Evolutionary conservation across 805 yeast genomes (phyloP), one percentile per base, ranked within the genome.

Genomic region (Yarrowia sp.): DNA sequence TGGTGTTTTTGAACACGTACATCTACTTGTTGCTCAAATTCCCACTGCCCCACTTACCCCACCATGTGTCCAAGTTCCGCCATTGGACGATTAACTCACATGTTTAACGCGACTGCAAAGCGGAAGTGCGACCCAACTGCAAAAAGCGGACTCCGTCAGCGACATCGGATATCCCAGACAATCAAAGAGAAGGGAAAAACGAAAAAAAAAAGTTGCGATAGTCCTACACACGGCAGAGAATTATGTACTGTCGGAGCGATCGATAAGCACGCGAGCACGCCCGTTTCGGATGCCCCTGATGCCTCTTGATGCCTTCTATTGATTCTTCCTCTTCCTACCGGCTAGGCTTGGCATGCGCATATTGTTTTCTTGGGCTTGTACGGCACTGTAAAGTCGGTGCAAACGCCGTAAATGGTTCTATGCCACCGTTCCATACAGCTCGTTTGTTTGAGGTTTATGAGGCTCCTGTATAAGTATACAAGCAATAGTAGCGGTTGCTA

Each of bases 21-120:
- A 22, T 22, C 28, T 22, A 22, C 28, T 22, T 22, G 3, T 22
- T 22, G 28, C 28, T 3, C 38, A 7, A 35, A 2, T 35, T 35
- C 38, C 38, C 13, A 9, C 10, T 2, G 13, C 38, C 11, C 15
- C 44, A 41, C 10, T 41, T 41, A n/a, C 18, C 28, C 28, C 28
- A 22, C 28, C 28, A 22, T 22, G 28, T 41, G 15, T 14, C 8
- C 44, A 41, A 14, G 32, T 8, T 8, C 61, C 11, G 6, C 38
- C 61, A 55, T 39, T 39, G 45, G 45, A 55, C 61, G 47, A 39
- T 39, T 39, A 55, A 31, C 61, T 39, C 47, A 55, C 61, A 55
- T 55, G 61, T 39, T 15, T 15, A 41, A 55, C 47, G 61, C 61
- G 43, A 38, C 43, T 28, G 33, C 38, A 47, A 47, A 47, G 53